Evolutionary conservation across 1,284 basidiomycete species (phyloP).

Genomic region (Microbotryum lychnidis-dioicae): DNA sequence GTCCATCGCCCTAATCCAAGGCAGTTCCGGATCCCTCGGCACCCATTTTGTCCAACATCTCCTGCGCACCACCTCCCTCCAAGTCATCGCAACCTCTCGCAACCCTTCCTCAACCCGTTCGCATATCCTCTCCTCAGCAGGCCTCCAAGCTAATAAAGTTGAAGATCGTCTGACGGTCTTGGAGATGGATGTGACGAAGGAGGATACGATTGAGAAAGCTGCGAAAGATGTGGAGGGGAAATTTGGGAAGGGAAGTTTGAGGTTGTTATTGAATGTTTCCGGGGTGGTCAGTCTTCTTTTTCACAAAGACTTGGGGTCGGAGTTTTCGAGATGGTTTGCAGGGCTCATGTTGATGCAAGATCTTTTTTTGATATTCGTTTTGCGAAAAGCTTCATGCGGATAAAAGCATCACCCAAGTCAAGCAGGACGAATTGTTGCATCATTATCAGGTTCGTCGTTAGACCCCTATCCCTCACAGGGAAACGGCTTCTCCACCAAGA

Average conservation of each 20-base stretch:
- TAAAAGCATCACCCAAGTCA: constrained; percentile 45
- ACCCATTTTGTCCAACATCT: constrained; percentile 34
- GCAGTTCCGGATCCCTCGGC: constrained; percentile 28
- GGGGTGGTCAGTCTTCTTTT: constrained; percentile 41
- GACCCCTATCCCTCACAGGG: neutral
- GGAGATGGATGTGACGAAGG: constrained; percentile 41
- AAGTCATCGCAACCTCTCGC: constrained; percentile 44
- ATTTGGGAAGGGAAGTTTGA: constrained; percentile 41
- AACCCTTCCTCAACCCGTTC: constrained; percentile 36
- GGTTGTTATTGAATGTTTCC: constrained; percentile 45
- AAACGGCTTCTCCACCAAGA: neutral
- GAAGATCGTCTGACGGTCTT: constrained; percentile 40
- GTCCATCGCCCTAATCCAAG: constrained; percentile 34
- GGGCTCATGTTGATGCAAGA: rapidly evolving
- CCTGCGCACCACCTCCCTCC: constrained; percentile 41
- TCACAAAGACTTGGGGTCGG: neutral
- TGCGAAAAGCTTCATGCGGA: constrained; percentile 43
- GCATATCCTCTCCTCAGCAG: constrained; percentile 34
- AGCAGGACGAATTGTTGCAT: constrained; percentile 35
- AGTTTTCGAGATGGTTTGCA: neutral
- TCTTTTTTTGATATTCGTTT: neutral
- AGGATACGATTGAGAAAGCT: constrained; percentile 41
- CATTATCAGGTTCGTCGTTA: constrained; percentile 34
- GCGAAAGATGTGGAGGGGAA: constrained; percentile 40
- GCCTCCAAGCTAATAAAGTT: constrained; percentile 5